phyloP scores from a whole-genome alignment of 192 early-diverging fungal genomes.

The Coemansia sp. region DNA sequence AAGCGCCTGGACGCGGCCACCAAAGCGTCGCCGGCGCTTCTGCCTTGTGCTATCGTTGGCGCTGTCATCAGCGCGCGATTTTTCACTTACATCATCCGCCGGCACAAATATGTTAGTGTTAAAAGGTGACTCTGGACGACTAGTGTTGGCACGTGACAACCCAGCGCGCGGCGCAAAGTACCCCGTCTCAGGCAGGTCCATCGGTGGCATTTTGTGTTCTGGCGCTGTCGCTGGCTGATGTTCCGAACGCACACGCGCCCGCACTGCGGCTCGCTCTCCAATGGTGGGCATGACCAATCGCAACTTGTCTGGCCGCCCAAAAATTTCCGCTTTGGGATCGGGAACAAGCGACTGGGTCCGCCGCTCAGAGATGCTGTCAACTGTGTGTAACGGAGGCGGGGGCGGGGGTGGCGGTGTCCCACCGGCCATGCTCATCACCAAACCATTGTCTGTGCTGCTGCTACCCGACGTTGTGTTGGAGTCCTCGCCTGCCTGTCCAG shows the following conservation, averaged over 20 bases:
- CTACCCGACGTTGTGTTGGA: not conserved
- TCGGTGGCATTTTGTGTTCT: not conserved
- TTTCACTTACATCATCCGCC: not conserved
- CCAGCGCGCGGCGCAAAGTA: slow-evolving; percentile 45
- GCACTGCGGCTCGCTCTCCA: slow-evolving; percentile 13
- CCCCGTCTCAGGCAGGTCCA: slow-evolving; percentile 37
- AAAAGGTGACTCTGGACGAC: not conserved
- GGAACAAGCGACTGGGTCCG: slow-evolving; percentile 15
- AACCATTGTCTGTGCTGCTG: slow-evolving; percentile 12
- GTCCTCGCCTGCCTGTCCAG: not conserved
- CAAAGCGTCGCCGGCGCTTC: slow-evolving; percentile 6
- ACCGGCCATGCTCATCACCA: not conserved
- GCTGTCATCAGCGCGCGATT: not conserved
- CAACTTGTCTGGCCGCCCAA: slow-evolving; percentile 17
- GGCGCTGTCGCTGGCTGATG: slow-evolving; percentile 37
- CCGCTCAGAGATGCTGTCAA: slow-evolving; percentile 7
- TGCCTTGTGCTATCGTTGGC: not conserved
- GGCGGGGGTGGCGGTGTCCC: not conserved
- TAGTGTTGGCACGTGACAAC: slow-evolving; percentile 17
- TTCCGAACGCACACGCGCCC: slow-evolving; percentile 3
- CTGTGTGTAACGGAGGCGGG: not conserved
- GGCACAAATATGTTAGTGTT: slow-evolving; percentile 7
- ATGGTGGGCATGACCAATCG: slow-evolving; percentile 44
- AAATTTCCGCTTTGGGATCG: slow-evolving; percentile 7
- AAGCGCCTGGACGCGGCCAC: slow-evolving; percentile 11